Evolutionary conservation across 768 basidiomycete genomes (phyloP).

Genomic region (Paxillus ammoniavirescens): DNA sequence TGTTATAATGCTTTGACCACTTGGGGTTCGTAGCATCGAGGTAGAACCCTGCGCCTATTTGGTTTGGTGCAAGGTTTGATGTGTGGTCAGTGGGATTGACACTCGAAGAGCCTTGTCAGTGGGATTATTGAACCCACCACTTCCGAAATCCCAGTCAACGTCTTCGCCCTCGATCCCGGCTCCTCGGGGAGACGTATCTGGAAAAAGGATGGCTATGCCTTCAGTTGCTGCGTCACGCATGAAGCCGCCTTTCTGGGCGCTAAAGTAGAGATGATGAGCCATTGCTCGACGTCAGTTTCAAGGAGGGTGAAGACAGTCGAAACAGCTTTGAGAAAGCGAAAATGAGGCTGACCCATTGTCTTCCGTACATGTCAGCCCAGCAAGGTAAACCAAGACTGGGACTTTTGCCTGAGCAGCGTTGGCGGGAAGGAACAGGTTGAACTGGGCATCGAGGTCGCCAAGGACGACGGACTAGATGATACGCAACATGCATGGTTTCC

Average conservation of each 20-base stretch:
- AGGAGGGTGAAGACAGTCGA: neutral
- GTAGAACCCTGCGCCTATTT: constrained; percentile 86
- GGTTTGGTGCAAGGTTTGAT: too few relatives aligned
- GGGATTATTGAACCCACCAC: constrained; percentile 43
- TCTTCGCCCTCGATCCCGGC: constrained; percentile 83
- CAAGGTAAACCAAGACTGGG: constrained; percentile 80
- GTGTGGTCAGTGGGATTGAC: constrained; percentile 2
- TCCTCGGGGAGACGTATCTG: constrained; percentile 94
- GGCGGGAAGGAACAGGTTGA: constrained; percentile 88
- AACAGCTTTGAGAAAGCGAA: neutral
- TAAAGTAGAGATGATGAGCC: constrained; percentile 26
- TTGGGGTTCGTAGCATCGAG: constrained; percentile 81
- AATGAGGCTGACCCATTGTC: constrained; percentile 73
- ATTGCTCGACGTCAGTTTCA: neutral
- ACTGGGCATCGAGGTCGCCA: constrained; percentile 67
- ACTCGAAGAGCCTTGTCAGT: neutral
- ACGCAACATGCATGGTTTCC: too few relatives aligned
- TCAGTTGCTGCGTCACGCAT: constrained; percentile 81
- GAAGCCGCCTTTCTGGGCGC: constrained; percentile 93
- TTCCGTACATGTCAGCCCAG: constrained; percentile 88
- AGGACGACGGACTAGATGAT: constrained; percentile 59
- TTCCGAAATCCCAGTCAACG: constrained; percentile 87
- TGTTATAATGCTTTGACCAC: constrained; percentile 78
- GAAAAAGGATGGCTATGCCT: constrained; percentile 85
- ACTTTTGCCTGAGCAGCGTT: constrained; percentile 55